Evolutionary conservation across 495 filamentous ascomycete species (phyloP).

Genomic region (Penicillium cosmopolitanum): DNA sequence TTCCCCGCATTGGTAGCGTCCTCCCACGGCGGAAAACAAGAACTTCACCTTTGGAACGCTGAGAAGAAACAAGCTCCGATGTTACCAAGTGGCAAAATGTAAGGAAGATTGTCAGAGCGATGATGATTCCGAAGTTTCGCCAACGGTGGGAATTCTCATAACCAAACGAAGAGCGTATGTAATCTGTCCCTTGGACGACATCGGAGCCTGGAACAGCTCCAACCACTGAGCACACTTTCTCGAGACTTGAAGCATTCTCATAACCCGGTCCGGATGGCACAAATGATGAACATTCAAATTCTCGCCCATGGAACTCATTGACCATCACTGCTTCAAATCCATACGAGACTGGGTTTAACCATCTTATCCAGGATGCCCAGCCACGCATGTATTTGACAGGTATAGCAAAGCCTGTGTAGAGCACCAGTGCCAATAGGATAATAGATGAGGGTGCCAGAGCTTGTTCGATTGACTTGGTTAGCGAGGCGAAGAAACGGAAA

Average conservation of each 20-base stretch:
- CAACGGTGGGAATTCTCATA: slow-evolving; percentile 69
- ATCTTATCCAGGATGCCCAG: slow-evolving; percentile 89
- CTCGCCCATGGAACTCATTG: slow-evolving; percentile 77
- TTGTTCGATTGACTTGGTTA: slow-evolving; percentile 76
- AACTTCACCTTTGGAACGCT: not conserved
- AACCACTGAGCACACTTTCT: slow-evolving; percentile 60
- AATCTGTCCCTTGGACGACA: slow-evolving; percentile 67
- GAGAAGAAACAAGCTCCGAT: not conserved
- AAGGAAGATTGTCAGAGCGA: slow-evolving; percentile 54
- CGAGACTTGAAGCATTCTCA: slow-evolving; percentile 40
- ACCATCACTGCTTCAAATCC: slow-evolving; percentile 88
- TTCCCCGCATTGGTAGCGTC: not conserved
- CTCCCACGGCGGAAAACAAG: not conserved
- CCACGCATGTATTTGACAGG: slow-evolving; percentile 70
- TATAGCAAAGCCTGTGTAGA: slow-evolving; percentile 91
- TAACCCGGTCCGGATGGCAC: slow-evolving; percentile 62
- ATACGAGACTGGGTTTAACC: slow-evolving; percentile 82
- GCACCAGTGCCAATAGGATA: slow-evolving; percentile 78
- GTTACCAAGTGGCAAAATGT: not conserved
- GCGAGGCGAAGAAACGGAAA: slow-evolving; percentile 80
- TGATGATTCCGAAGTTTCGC: slow-evolving; percentile 82
- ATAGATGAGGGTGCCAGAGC: slow-evolving; percentile 85
- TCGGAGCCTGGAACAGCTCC: slow-evolving; percentile 62
- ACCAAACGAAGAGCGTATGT: slow-evolving; percentile 62
- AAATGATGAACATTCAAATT: slow-evolving; percentile 64